Conservation (phyloP, 371 early-diverging fungal species). For the Apophysomyces variabilis region DNA sequence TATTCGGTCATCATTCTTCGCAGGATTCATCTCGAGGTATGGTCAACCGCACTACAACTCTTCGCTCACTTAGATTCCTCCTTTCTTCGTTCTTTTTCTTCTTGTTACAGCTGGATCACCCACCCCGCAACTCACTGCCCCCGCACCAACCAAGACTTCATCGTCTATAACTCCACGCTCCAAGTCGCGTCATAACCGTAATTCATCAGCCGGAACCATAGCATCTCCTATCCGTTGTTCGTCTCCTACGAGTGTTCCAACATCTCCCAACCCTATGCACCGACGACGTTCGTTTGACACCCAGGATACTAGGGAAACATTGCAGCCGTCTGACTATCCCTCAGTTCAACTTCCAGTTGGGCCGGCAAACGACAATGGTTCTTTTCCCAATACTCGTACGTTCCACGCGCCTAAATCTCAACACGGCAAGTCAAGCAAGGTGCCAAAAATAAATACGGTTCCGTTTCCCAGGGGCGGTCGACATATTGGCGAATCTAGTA, state of each 20-base stretch:
- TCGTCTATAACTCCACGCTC: slow-evolving; percentile 16
- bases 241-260: slow-evolving; percentile 14
- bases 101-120: slow-evolving; percentile 29
- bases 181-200: slow-evolving; percentile 37
- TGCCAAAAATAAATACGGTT: slow-evolving; percentile 17
- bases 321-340: slow-evolving; percentile 9
- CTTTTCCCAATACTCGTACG: background rate
- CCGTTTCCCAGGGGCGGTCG: slow-evolving; percentile 25
- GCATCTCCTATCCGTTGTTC: slow-evolving; percentile 14
- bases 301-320: slow-evolving; percentile 13
- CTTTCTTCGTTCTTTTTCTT: background rate
- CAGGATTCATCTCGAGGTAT: slow-evolving; percentile 44
- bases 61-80: background rate
- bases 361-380: background rate
- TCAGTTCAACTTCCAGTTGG: background rate
- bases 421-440: background rate
- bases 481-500: slow-evolving; percentile 19
- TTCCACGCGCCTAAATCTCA: slow-evolving; percentile 4
- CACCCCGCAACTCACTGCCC: slow-evolving; percentile 22
- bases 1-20: slow-evolving; percentile 44
- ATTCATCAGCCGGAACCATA: slow-evolving; percentile 41
- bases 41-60: slow-evolving; percentile 6
- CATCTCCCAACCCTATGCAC: slow-evolving; percentile 22
- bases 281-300: slow-evolving; percentile 44
- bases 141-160: slow-evolving; percentile 17